Evolutionary conservation across 1,284 basidiomycete genomes (phyloP), one percentile per base, ranked within the genome.

Genomic region (Trametes versicolor): DNA sequence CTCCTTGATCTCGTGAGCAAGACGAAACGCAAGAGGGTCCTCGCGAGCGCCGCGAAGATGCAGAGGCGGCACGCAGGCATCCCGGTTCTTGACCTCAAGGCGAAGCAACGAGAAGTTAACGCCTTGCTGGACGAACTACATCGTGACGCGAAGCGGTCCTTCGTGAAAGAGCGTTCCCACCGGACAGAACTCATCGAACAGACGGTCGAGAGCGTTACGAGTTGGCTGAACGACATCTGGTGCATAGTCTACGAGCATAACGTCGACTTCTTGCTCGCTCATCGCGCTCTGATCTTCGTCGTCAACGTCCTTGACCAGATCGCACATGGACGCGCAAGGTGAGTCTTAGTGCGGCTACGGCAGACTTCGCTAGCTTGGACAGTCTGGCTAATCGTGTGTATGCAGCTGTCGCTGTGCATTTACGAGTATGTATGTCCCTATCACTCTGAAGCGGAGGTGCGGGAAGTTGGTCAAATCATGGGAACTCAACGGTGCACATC

Each of bases 151-250:
- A 88, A 88, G 67, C 76, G 80, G 4, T 77, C 83, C 0, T 78
- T 86, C 65, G 76, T 86, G 67, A 81, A 79, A 52, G 87, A 87
- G 57, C 79, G 82, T 32, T 86, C 84, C 3, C 79, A 79, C 62
- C 78, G 81, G 34, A 81, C 84, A 15, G 86, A 88, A 65, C 77
- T 91, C 0, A 70, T 89, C 7, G 70, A 76, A 27, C 87, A 90
- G 72, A 80, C 83, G 13, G 75, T 89, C 13, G 80, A 86, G 52
- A 85, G 79, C 68, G 70, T 90, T n/a, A 76, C 81, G 0, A 71
- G 71, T 32, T 91, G 88, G 88, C 71, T 90, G 53, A 83, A 80
- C 70, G 82, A 85, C 65, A 83, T 91, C 49, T 91, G 88, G 88
- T 80, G 72, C 55, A 77, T 82, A 36, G 83, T 84, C 10, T 90